phyloP scores from a whole-genome alignment of 2,329 filamentous ascomycete genomes.

The Colletotrichum destructivum region DNA sequence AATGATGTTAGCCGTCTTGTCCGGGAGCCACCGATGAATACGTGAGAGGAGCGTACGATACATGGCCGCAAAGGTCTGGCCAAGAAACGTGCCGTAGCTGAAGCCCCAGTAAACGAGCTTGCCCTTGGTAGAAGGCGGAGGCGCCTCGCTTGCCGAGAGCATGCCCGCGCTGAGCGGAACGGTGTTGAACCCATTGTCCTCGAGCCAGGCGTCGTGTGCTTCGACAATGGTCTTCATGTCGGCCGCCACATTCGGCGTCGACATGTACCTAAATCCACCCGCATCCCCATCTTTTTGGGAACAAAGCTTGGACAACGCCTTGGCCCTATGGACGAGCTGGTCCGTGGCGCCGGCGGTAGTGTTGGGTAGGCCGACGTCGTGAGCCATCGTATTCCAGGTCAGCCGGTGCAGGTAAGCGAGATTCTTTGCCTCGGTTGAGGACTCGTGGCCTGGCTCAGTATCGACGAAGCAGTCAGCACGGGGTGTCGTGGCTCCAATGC shows the following conservation, averaged over 20 bases:
- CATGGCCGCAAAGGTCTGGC: constrained; percentile 55
- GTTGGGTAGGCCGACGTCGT: constrained; percentile 53
- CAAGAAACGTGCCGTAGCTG: constrained; percentile 56
- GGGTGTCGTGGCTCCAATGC: constrained; percentile 57
- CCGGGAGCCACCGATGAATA: not conserved
- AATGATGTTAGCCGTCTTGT: constrained; percentile 6
- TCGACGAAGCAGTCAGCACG: constrained; percentile 55
- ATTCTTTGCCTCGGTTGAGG: constrained; percentile 45
- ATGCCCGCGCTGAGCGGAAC: constrained; percentile 8
- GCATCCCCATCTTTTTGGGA: constrained; percentile 46
- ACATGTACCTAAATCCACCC: constrained; percentile 40
- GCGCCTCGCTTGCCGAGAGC: constrained; percentile 19
- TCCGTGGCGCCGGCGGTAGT: constrained; percentile 52
- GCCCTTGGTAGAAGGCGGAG: constrained; percentile 38
- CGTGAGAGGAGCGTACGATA: constrained; percentile 46
- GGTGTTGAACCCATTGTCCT: constrained; percentile 31
- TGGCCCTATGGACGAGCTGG: constrained; percentile 48
- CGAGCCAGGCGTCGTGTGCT: constrained; percentile 37
- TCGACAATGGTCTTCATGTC: constrained; percentile 44
- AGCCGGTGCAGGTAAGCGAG: constrained; percentile 51
- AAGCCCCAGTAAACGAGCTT: constrained; percentile 55
- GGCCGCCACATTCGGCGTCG: constrained; percentile 44
- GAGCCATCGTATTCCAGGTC: constrained; percentile 50
- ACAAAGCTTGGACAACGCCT: constrained; percentile 53
- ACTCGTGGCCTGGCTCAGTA: not conserved